phyloP scores from a whole-genome alignment of 1,284 basidiomycete species.

The Athelia psychrophila region DNA sequence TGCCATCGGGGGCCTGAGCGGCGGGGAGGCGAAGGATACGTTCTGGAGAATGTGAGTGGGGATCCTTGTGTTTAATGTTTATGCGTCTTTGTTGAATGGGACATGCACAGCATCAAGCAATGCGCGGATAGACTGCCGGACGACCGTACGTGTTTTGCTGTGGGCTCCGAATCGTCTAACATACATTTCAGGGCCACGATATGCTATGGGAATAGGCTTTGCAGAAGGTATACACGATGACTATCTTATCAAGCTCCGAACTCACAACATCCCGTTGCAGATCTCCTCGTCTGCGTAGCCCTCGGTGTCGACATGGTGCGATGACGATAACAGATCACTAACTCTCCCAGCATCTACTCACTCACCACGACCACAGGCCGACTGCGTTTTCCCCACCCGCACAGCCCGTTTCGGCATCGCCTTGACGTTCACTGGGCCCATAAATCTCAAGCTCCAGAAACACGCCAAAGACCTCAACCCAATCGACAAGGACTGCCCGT shows the following conservation, averaged over 20 bases:
- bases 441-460: conserved; percentile 73
- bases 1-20: conserved; percentile 81
- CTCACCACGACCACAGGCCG: conserved; percentile 54
- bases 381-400: conserved; percentile 86
- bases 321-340: neutral
- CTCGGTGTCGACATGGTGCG: conserved; percentile 86
- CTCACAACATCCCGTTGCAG: conserved; percentile 31
- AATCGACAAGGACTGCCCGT: conserved; percentile 75
- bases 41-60: conserved; percentile 85
- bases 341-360: neutral
- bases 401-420: conserved; percentile 88
- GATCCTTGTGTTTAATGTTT: neutral
- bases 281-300: conserved; percentile 82
- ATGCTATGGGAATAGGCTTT: conserved; percentile 88
- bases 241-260: too few species aligned
- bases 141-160: conserved; percentile 54
- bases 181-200: conserved; percentile 61
- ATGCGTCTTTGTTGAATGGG: too few species aligned
- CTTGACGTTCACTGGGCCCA: conserved; percentile 71
- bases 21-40: conserved; percentile 83
- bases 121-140: conserved; percentile 72
- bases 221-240: conserved; percentile 68
- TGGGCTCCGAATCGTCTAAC: neutral
- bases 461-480: conserved; percentile 65
- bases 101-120: conserved; percentile 76